Conservation (phyloP, 768 basidiomycete species). For the Suillus bovinus region DNA sequence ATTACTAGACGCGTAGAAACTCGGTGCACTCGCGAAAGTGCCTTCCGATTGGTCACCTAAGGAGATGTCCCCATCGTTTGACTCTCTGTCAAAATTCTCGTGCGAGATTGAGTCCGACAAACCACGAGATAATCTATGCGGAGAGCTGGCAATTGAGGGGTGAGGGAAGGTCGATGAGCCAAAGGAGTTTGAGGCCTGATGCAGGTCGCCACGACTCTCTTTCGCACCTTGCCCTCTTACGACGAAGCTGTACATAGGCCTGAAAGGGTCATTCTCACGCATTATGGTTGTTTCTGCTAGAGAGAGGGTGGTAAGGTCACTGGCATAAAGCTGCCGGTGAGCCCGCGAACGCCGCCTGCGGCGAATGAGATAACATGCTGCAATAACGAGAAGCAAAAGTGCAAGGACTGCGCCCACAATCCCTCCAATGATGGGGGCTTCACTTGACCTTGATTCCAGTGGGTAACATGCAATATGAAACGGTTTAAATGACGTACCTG, state of each 20-base stretch:
- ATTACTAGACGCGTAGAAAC: neutral
- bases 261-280: conserved; percentile 5
- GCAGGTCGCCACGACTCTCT: neutral
- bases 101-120: neutral
- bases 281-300: neutral
- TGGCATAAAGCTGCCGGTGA: conserved; percentile 3
- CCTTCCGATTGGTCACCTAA: neutral
- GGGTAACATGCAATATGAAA: neutral
- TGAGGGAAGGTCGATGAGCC: conserved; percentile 4
- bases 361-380: conserved; percentile 6
- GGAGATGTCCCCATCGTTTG: neutral
- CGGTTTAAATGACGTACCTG: conserved; percentile 1
- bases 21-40: neutral
- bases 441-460: neutral
- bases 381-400: conserved; percentile 2
- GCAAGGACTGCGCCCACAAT: conserved; percentile 8
- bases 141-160: neutral
- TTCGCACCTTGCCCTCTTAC: neutral
- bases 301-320: neutral
- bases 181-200: conserved; percentile 2
- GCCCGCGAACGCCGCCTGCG: neutral
- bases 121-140: neutral
- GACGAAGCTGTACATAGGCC: neutral
- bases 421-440: conserved; percentile 11
- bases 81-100: neutral